phyloP scores from a whole-genome alignment of 257 asterid species.

The Penstemon davidsonii region DNA sequence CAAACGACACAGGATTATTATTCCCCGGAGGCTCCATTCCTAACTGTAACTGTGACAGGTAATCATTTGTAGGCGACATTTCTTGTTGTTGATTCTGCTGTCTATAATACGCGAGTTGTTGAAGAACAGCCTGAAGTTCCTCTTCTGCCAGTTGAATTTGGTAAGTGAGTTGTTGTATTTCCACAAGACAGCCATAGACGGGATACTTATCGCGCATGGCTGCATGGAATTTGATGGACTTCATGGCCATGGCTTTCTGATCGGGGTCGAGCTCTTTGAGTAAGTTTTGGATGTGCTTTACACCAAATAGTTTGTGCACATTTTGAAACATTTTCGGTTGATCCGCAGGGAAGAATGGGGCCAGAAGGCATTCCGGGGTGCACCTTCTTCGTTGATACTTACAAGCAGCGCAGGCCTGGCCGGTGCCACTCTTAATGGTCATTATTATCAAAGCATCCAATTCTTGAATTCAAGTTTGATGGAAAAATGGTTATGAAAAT shows the following conservation, averaged over 20 bases:
- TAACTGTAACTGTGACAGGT: slow-evolving; percentile 58
- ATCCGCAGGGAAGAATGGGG: slow-evolving; percentile 87
- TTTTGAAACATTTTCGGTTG: slow-evolving; percentile 69
- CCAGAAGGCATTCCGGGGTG: slow-evolving; percentile 71
- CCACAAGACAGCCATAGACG: slow-evolving; percentile 61
- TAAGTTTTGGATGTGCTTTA: slow-evolving; percentile 63
- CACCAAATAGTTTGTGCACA: slow-evolving; percentile 83
- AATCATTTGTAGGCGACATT: slow-evolving; percentile 40
- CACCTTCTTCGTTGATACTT: slow-evolving; percentile 82
- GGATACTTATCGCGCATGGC: slow-evolving; percentile 68
- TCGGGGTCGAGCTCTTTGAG: slow-evolving; percentile 58
- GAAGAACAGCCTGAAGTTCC: slow-evolving; percentile 61
- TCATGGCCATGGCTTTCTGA: slow-evolving; percentile 64
- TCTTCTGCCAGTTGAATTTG: slow-evolving; percentile 61
- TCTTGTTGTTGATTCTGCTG: slow-evolving; percentile 56
- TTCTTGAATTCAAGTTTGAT: not conserved
- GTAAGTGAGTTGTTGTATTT: slow-evolving; percentile 45
- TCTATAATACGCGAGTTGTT: slow-evolving; percentile 56
- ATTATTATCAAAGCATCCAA: slow-evolving; percentile 31
- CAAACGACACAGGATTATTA: slow-evolving; percentile 28
- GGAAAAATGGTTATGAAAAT: not conserved
- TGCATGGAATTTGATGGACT: slow-evolving; percentile 70
- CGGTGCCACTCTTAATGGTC: slow-evolving; percentile 91
- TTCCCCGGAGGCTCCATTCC: slow-evolving; percentile 44
- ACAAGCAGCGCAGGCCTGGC: slow-evolving; percentile 94